phyloP scores from a whole-genome alignment of 176 grass and related monocot genomes.

The Tillandsia leiboldiana region DNA sequence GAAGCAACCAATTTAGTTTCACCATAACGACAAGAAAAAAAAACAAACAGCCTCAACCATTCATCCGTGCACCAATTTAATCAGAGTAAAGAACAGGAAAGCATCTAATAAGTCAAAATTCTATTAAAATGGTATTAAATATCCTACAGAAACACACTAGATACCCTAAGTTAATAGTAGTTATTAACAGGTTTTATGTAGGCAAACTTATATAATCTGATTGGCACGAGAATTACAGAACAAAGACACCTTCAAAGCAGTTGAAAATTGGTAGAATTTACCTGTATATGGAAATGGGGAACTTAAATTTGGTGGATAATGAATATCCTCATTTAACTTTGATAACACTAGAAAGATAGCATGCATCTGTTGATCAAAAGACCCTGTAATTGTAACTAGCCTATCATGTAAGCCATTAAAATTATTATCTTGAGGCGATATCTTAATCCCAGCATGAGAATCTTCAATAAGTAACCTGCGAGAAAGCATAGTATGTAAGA shows the following conservation, averaged over 20 bases:
- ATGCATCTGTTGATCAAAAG: constrained; percentile 75
- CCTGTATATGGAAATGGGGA: constrained; percentile 89
- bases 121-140: too few species aligned
- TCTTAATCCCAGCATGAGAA: constrained; percentile 88
- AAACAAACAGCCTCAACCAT: too few species aligned
- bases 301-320: constrained; percentile 78
- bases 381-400: constrained; percentile 79
- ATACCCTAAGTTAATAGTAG: too few species aligned
- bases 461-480: constrained; percentile 89
- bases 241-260: neutral
- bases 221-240: neutral
- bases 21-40: too few species aligned
- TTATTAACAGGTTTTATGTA: neutral
- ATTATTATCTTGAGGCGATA: constrained; percentile 90
- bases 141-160: too few species aligned
- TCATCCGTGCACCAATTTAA: too few species aligned
- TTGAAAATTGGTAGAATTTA: constrained; percentile 20
- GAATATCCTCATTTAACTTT: constrained; percentile 78
- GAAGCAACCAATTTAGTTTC: too few species aligned
- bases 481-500: neutral
- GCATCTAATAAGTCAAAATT: too few species aligned
- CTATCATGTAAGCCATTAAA: constrained; percentile 91
- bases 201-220: neutral
- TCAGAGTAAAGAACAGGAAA: too few species aligned
- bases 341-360: constrained; percentile 77